Conservation (phyloP, 306 rosid genomes). For the Cyamopsis tetragonoloba region DNA sequence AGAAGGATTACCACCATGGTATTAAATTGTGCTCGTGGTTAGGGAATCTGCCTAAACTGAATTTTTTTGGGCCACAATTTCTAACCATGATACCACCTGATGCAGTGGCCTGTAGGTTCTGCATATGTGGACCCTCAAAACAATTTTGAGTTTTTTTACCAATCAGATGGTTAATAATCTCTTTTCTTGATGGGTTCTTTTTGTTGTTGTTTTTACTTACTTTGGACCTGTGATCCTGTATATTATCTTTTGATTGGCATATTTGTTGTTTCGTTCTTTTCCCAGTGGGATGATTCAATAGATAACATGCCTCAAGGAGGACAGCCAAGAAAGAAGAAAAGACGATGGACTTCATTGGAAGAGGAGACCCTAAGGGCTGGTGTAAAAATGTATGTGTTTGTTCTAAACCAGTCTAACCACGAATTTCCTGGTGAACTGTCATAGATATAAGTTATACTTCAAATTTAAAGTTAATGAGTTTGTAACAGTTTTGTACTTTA, state of each 20-base stretch:
- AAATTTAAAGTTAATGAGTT: not conserved
- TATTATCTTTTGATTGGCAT: not conserved
- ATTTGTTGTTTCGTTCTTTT: slow-evolving; percentile 10
- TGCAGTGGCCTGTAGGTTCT: slow-evolving; percentile 17
- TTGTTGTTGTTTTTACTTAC: not conserved
- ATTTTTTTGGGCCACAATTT: not conserved
- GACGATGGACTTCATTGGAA: slow-evolving; percentile 67
- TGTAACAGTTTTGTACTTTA: not conserved
- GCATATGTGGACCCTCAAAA: not conserved
- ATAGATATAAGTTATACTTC: not conserved
- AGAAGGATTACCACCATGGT: not conserved
- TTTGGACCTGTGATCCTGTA: slow-evolving; percentile 6
- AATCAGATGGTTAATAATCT: slow-evolving; percentile 8
- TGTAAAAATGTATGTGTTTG: slow-evolving; percentile 51
- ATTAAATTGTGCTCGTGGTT: not conserved
- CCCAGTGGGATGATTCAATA: slow-evolving; percentile 78
- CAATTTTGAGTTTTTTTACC: not conserved
- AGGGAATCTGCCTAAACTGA: not conserved
- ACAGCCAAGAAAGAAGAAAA: slow-evolving; percentile 46
- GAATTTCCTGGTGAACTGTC: slow-evolving; percentile 2
- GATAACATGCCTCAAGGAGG: slow-evolving; percentile 30
- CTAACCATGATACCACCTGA: not conserved
- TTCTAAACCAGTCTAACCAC: slow-evolving; percentile 16
- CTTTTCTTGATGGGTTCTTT: not conserved
- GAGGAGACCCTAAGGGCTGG: slow-evolving; percentile 68